Base-by-base conservation (phyloP, 257 asterid species). In the Gynochthodes officinalis region DNA sequence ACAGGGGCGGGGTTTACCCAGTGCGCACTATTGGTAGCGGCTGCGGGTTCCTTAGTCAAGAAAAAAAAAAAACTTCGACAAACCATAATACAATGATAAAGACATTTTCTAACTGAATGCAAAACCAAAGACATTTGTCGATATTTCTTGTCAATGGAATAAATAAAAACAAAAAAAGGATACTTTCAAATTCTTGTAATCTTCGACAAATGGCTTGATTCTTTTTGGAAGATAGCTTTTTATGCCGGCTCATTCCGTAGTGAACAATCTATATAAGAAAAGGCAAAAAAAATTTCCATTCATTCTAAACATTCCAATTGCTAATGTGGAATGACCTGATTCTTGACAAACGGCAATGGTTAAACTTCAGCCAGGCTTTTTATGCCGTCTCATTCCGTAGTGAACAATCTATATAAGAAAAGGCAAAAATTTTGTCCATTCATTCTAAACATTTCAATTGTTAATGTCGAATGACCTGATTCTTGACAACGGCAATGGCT, bases 401-500 rank as follows among this genome's bases (percentile, higher is more conserved):
- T 19, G 8, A 63, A 61, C 0, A 61, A 61, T 11, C 46, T 61
- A 18, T 35, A 28, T 30, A 61, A 61, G 2, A 19, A 39, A 61
- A 61, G 25, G 32, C 65, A 33, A 61, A 5, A 39, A 16, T 6
- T 16, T n/a, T 37, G 3, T 25, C 8, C 1, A 12, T 54, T 54
- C 27, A 54, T 54, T 23, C 61, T 54, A n/a, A 13, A 54, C 15
- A 23, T 1, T 5, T 5, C 7, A 7, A 48, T 48, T 15, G 43
- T 14, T 18, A 16, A 30, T 9, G 3, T n/a, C n/a, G n/a, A n/a
- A n/a, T n/a, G n/a, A n/a, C 43, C 2, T 61, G 67, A 33, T 16
- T 3, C 7, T 35, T 52, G 23, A 50, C 16, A 25, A 49, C 30
- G 21, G 53, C 1, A 44, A 82, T 70, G 85, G 48, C 50, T 39